Evolutionary conservation across 495 filamentous ascomycete genomes (phyloP).

Genomic region (Aspergillus nanangensis): DNA sequence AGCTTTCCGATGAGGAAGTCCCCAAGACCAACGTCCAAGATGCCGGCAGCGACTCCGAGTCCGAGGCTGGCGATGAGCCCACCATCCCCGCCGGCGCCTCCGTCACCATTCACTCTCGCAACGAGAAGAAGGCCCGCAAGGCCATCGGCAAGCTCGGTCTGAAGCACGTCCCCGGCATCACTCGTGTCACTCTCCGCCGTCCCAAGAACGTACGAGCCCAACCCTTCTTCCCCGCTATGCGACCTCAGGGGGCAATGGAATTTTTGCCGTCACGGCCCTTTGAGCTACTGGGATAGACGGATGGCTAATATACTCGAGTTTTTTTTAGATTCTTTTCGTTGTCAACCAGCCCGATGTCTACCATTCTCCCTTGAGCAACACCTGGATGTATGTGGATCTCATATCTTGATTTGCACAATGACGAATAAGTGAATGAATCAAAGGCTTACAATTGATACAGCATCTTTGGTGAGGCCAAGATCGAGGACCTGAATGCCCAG

Average conservation of each 20-base stretch:
- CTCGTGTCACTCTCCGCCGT: slow-evolving; percentile 91
- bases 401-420: too few relatives aligned
- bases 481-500: slow-evolving; percentile 97
- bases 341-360: slow-evolving; percentile 99
- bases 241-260: too few relatives aligned
- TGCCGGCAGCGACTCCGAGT: slow-evolving; percentile 74
- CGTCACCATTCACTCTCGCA: slow-evolving; percentile 90
- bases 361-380: slow-evolving; percentile 97
- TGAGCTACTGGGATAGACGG: background rate
- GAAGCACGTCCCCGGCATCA: slow-evolving; percentile 95
- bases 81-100: slow-evolving; percentile 80
- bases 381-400: slow-evolving; percentile 96
- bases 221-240: slow-evolving; percentile 3
- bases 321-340: slow-evolving; percentile 87
- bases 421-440: too few relatives aligned
- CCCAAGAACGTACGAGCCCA: slow-evolving; percentile 95
- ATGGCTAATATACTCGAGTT: slow-evolving; percentile 12
- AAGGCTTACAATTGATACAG: too few relatives aligned
- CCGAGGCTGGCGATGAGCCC: slow-evolving; percentile 63
- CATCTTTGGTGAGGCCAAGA: slow-evolving; percentile 99
- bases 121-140: slow-evolving; percentile 99
- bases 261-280: too few relatives aligned
- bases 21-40: slow-evolving; percentile 77
- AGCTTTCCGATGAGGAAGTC: slow-evolving; percentile 80
- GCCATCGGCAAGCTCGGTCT: slow-evolving; percentile 96